Percentiles rank a stretch among this genome's conserved stretches.
These are phyloP conservation scores for Epichloe glyceriae DNA, from an alignment of 2,329 filamentous ascomycete genomes.

Conservation along the genomic window DNA sequence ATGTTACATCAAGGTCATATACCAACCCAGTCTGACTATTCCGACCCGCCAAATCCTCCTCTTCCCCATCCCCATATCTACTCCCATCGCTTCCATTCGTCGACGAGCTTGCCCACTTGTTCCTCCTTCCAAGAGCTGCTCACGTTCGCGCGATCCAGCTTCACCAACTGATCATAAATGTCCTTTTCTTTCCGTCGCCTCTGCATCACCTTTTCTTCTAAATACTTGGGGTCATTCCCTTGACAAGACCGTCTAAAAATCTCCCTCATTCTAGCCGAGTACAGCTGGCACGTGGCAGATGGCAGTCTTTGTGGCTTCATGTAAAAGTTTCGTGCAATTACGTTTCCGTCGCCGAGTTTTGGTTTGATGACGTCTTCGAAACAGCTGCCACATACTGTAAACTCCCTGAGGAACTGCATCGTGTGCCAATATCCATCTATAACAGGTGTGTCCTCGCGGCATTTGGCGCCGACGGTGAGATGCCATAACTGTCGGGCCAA, in stretches of 20 bases:
- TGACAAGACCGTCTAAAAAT: slow-evolving; percentile 56
- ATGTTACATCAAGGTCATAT: not conserved
- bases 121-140: slow-evolving; percentile 26
- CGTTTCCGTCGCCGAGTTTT: slow-evolving; percentile 35
- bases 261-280: slow-evolving; percentile 64
- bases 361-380: slow-evolving; percentile 71
- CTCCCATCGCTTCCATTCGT: slow-evolving; percentile 47
- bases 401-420: slow-evolving; percentile 60
- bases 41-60: not conserved
- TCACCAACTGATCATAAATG: slow-evolving; percentile 40
- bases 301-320: slow-evolving; percentile 42
- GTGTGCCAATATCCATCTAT: slow-evolving; percentile 61
- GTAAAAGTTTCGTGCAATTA: slow-evolving; percentile 54
- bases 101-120: slow-evolving; percentile 34
- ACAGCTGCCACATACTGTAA: slow-evolving; percentile 80
- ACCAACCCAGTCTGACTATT: not conserved
- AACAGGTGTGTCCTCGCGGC: slow-evolving; percentile 49
- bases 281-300: slow-evolving; percentile 60
- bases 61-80: slow-evolving; percentile 13
- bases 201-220: slow-evolving; percentile 45
- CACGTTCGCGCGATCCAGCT: slow-evolving; percentile 24
- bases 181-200: slow-evolving; percentile 46
- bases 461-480: slow-evolving; percentile 47
- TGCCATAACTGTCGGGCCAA: slow-evolving; percentile 53
- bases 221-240: slow-evolving; percentile 51